These are phyloP conservation scores for Fusarium neocosmosporiellum DNA, from an alignment of 2,329 filamentous ascomycete species.

Conservation along the genomic window DNA sequence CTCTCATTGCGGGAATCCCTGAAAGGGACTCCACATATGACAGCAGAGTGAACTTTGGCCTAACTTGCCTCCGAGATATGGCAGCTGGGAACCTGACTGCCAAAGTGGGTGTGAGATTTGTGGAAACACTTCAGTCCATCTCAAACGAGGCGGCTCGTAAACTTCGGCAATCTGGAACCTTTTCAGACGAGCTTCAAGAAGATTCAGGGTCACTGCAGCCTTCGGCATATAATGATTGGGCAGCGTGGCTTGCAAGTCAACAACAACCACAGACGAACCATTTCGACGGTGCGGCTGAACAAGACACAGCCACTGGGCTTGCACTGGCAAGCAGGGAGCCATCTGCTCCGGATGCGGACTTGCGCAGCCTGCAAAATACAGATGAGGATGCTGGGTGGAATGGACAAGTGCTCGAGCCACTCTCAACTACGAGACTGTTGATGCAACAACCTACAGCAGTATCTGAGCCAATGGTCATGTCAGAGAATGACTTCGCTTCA, in stretches of 20 bases:
- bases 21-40: slow-evolving; percentile 49
- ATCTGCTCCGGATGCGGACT: neutral
- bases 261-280: neutral
- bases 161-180: slow-evolving; percentile 4
- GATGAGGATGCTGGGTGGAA: neutral
- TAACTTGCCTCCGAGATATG: slow-evolving; percentile 49
- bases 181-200: neutral
- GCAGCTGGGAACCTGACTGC: slow-evolving; percentile 43
- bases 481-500: slow-evolving; percentile 12
- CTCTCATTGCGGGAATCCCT: slow-evolving; percentile 48
- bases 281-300: neutral
- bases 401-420: neutral
- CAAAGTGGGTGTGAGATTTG: slow-evolving; percentile 39
- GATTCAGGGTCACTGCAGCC: neutral
- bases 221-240: slow-evolving; percentile 35
- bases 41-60: slow-evolving; percentile 43
- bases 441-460: neutral
- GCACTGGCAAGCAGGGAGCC: neutral
- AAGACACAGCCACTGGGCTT: neutral
- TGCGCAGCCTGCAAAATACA: neutral
- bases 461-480: neutral
- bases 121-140: slow-evolving; percentile 39
- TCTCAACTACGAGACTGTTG: neutral
- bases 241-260: slow-evolving; percentile 35
- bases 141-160: slow-evolving; percentile 36